Evolutionary conservation across 2,329 filamentous ascomycete genomes (phyloP).

Genomic region (Talaromyces sp.): DNA sequence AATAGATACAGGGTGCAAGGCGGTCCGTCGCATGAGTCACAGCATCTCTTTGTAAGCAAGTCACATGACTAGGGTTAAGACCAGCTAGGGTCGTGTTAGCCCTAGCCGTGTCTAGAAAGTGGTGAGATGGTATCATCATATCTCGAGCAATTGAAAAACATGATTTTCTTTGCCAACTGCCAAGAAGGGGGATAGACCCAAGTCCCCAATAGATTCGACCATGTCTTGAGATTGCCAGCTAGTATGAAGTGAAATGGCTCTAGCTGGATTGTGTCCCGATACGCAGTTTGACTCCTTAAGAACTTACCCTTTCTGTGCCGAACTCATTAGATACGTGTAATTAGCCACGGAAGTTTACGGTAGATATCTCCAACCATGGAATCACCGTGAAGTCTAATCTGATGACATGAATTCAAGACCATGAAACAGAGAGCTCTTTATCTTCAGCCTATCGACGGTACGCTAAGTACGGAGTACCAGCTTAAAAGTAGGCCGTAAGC

Average conservation of each 20-base stretch:
- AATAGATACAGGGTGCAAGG: background rate
- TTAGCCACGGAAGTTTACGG: background rate
- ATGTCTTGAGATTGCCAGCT: background rate
- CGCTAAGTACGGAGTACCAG: too few species aligned
- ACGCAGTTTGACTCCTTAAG: background rate
- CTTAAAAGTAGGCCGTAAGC: background rate
- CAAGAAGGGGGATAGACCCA: too few species aligned
- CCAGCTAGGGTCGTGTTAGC: background rate
- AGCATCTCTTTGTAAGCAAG: background rate
- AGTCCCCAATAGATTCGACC: too few species aligned
- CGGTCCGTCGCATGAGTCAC: background rate
- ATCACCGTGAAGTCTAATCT: background rate
- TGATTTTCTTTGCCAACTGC: background rate
- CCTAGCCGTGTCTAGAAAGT: background rate
- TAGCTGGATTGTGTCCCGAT: background rate
- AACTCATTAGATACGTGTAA: background rate
- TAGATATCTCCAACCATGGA: background rate
- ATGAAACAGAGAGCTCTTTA: background rate
- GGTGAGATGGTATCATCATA: too few species aligned
- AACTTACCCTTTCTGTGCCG: background rate
- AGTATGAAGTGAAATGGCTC: background rate
- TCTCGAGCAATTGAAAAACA: background rate
- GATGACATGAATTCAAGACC: background rate
- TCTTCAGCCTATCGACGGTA: background rate
- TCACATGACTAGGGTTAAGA: background rate